These are phyloP conservation scores for Fusarium hostae DNA, from an alignment of 2,329 filamentous ascomycete genomes.

Conservation along the genomic window DNA sequence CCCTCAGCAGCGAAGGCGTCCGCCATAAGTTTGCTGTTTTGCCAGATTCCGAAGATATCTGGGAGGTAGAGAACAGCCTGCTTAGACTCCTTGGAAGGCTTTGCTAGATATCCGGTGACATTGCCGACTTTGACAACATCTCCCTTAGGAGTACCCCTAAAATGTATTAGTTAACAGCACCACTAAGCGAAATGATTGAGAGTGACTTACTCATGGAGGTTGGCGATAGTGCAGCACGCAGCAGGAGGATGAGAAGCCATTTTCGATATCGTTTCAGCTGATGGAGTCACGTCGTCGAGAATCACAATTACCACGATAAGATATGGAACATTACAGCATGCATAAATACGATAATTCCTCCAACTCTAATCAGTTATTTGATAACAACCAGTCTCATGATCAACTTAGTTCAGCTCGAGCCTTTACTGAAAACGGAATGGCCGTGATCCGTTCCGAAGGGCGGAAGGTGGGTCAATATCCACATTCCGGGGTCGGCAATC, in stretches of 20 bases:
- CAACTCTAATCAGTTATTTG: not conserved
- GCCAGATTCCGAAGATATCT: slow-evolving; percentile 64
- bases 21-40: slow-evolving; percentile 52
- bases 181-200: fast-evolving
- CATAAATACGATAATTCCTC: slow-evolving; percentile 8
- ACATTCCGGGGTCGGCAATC: not conserved
- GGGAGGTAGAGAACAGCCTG: slow-evolving; percentile 58
- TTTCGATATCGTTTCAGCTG: not conserved
- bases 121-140: not conserved
- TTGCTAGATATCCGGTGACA: slow-evolving; percentile 2
- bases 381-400: not conserved
- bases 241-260: slow-evolving; percentile 27
- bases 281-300: not conserved
- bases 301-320: not conserved
- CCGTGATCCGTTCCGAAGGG: slow-evolving; percentile 10
- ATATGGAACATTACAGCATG: not conserved
- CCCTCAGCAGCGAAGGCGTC: slow-evolving; percentile 50
- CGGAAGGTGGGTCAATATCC: slow-evolving; percentile 27
- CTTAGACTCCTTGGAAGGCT: not conserved
- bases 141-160: not conserved
- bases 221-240: slow-evolving; percentile 15
- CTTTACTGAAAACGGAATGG: slow-evolving; percentile 1
- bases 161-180: fast-evolving
- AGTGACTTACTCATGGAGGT: slow-evolving; percentile 10
- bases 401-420: not conserved